Evolutionary conservation across 345 rosid genomes (phyloP).

Genomic region (Camelina neglecta): DNA sequence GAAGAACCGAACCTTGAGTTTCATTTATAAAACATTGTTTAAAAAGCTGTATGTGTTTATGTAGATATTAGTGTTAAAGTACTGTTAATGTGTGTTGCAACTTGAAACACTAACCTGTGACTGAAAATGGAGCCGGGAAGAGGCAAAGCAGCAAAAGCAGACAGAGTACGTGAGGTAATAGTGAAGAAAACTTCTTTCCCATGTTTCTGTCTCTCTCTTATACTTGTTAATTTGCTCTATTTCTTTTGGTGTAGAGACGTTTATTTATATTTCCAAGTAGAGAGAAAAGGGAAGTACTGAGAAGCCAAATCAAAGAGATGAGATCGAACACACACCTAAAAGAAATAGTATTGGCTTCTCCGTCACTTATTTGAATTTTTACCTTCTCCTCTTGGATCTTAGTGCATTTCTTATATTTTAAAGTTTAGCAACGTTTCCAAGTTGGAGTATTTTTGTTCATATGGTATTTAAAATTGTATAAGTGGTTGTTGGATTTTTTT

Average conservation of each 20-base stretch:
- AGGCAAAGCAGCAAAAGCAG: slow-evolving; percentile 2
- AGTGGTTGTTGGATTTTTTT: too few species aligned
- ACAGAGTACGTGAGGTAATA: background rate
- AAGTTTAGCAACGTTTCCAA: too few species aligned
- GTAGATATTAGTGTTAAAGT: background rate
- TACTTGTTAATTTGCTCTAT: background rate
- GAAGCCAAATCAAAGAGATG: background rate
- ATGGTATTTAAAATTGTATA: too few species aligned
- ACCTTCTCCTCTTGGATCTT: too few species aligned
- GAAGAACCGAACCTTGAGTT: background rate
- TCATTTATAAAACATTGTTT: background rate
- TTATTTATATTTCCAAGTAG: slow-evolving; percentile 9
- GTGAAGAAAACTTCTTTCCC: background rate
- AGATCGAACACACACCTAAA: background rate
- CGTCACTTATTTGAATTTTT: background rate
- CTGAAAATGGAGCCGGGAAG: slow-evolving; percentile 12
- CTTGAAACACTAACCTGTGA: slow-evolving; percentile 2
- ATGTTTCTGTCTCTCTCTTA: background rate
- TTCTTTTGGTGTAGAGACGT: background rate
- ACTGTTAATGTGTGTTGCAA: background rate
- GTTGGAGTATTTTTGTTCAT: too few species aligned
- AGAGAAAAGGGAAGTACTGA: background rate
- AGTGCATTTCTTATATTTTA: too few species aligned
- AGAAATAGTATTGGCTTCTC: background rate
- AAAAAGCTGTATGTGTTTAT: background rate